Percentiles rank a stretch among this genome's conserved stretches.
These are phyloP conservation scores for Kurtzmaniella quercitrusa DNA, from an alignment of 1,139 yeast genomes.

Conservation along the genomic window DNA sequence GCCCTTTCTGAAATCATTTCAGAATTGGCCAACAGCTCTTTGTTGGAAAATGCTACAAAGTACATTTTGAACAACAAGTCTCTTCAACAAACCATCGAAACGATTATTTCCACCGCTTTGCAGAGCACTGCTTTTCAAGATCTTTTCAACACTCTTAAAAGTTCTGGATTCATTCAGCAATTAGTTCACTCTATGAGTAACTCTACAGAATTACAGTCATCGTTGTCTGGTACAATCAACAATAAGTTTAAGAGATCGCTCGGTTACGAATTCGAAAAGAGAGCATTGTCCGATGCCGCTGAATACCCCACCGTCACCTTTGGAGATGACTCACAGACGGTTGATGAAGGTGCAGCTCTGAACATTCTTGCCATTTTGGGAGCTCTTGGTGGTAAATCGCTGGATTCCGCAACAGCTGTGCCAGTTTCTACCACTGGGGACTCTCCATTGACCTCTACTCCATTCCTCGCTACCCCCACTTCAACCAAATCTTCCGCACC, in stretches of 20 bases:
- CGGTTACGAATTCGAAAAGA: neutral
- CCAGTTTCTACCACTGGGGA: conserved; percentile 7
- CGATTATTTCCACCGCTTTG: conserved; percentile 16
- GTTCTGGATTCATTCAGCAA: conserved; percentile 20
- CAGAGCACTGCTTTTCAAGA: conserved; percentile 18
- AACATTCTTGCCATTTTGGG: conserved; percentile 6
- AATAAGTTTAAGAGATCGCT: conserved; percentile 12
- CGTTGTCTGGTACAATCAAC: conserved; percentile 13
- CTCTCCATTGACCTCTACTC: conserved; percentile 7
- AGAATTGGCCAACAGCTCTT: conserved; percentile 20
- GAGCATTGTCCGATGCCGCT: conserved; percentile 3
- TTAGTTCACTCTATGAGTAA: conserved; percentile 15
- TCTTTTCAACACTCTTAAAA: conserved; percentile 21
- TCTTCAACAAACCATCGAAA: conserved; percentile 16
- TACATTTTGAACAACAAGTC: conserved; percentile 20
- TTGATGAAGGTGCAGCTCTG: conserved; percentile 1
- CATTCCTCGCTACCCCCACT: conserved; percentile 7
- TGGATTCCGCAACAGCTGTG: conserved; percentile 5
- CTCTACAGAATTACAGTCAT: conserved; percentile 13
- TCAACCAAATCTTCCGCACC: conserved; percentile 6
- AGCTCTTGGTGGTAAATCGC: conserved; percentile 4
- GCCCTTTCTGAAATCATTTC: conserved; percentile 17
- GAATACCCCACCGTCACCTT: conserved; percentile 4
- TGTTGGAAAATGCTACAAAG: conserved; percentile 18
- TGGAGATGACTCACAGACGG: conserved; percentile 4